A percentile compares a stretch with the other conserved stretches of the same genome.
phyloP scores from a whole-genome alignment of 257 asterid species.

The Solanum etuberosum region DNA sequence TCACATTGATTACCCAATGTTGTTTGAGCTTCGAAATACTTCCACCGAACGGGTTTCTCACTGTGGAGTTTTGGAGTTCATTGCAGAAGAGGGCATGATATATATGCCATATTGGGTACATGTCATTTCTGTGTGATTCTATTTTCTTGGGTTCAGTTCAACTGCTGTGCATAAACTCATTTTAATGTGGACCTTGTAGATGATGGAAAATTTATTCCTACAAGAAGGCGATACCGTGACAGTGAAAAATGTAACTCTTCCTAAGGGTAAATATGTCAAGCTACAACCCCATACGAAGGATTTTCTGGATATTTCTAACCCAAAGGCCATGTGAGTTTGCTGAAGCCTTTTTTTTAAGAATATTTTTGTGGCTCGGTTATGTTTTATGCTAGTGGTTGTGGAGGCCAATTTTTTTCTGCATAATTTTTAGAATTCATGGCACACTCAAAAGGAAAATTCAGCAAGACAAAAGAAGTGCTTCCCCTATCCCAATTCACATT shows the following conservation, averaged over 20 bases:
- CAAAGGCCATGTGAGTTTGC: constrained; percentile 83
- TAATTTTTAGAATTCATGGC: background rate
- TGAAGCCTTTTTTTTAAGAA: background rate
- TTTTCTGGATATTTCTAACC: constrained; percentile 91
- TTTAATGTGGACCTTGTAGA: constrained; percentile 28
- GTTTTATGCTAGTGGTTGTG: background rate
- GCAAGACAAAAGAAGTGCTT: background rate
- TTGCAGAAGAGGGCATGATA: constrained; percentile 99
- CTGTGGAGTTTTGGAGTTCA: constrained; percentile 96
- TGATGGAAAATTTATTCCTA: constrained; percentile 93
- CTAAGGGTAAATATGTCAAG: constrained; percentile 88
- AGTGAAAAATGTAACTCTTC: constrained; percentile 80
- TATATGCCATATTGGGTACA: constrained; percentile 98
- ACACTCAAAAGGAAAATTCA: background rate
- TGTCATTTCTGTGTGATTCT: background rate
- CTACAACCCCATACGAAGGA: constrained; percentile 94
- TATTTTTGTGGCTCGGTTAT: background rate
- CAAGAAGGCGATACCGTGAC: constrained; percentile 88
- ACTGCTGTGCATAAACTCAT: background rate
- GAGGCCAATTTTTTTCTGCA: background rate
- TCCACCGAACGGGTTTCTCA: constrained; percentile 69
- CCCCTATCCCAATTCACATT: background rate
- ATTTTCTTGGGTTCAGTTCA: background rate
- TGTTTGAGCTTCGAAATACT: constrained; percentile 83
- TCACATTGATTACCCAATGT: constrained; percentile 92